A percentile compares a stretch with the other conserved stretches of the same genome.
phyloP scores from a whole-genome alignment of 2,329 filamentous ascomycete genomes.

The Torrubiellomyces zombiae region DNA sequence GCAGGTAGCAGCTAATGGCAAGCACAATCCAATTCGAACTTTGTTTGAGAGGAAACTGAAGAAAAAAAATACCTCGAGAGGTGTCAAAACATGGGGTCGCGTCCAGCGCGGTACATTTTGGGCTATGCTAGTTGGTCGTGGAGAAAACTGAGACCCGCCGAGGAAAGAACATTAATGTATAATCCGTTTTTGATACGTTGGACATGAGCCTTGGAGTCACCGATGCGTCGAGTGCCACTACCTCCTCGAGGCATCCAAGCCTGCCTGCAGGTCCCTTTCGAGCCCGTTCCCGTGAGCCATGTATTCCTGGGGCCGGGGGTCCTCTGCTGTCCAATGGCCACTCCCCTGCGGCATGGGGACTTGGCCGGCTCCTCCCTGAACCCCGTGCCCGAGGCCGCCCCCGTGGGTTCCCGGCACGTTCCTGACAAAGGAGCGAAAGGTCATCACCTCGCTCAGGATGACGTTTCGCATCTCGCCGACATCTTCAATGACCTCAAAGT shows the following conservation, averaged over 20 bases:
- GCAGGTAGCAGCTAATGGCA: too few relatives aligned
- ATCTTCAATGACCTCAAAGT: conserved; percentile 94
- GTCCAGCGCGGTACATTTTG: too few relatives aligned
- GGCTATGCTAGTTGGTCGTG: too few relatives aligned
- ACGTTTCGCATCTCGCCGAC: conserved; percentile 90
- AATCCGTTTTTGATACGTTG: too few relatives aligned
- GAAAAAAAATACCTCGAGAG: too few relatives aligned
- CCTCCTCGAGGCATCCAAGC: conserved; percentile 15
- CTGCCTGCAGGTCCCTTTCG: conserved; percentile 42
- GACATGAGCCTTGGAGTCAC: too few relatives aligned
- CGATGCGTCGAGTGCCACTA: too few relatives aligned
- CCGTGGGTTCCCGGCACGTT: conserved; percentile 26
- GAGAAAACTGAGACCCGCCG: too few relatives aligned
- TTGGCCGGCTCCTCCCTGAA: conserved; percentile 21
- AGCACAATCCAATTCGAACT: too few relatives aligned
- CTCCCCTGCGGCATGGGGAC: conserved; percentile 36
- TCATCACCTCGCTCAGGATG: conserved; percentile 87
- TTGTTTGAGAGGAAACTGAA: too few relatives aligned
- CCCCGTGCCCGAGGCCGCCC: conserved; percentile 16
- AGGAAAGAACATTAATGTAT: too few relatives aligned
- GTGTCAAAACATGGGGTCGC: too few relatives aligned
- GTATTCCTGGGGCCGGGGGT: conserved; percentile 44
- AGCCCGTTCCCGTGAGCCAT: conserved; percentile 29
- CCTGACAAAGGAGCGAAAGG: conserved; percentile 55
- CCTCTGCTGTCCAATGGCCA: conserved; percentile 40